Conservation (phyloP, 2,329 filamentous ascomycete genomes). For the Fusarium tanahbumbuense region DNA sequence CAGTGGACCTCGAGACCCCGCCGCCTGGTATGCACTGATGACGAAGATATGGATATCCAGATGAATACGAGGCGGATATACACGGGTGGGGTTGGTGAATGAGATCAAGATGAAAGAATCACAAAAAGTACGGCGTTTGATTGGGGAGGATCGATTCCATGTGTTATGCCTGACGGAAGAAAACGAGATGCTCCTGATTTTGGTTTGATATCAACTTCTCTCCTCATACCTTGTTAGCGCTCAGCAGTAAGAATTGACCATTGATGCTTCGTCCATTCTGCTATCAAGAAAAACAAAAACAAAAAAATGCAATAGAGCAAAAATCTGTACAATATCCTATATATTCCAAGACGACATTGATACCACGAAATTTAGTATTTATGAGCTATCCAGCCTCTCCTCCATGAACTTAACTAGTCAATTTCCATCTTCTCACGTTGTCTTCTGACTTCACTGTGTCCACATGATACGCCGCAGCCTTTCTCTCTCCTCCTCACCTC, state of each 20-base stretch:
- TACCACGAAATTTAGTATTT: constrained; percentile 10
- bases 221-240: constrained; percentile 39
- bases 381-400: not conserved
- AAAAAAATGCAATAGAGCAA: constrained; percentile 25
- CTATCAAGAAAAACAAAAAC: constrained; percentile 10
- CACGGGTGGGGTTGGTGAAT: constrained; percentile 4
- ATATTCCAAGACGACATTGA: constrained; percentile 16
- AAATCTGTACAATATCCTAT: constrained; percentile 21
- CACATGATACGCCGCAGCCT: constrained; percentile 66
- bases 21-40: constrained; percentile 53
- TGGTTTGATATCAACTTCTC: constrained; percentile 35
- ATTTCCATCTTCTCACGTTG: not conserved
- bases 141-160: constrained; percentile 23
- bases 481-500: constrained; percentile 69
- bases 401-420: not conserved
- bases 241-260: constrained; percentile 37
- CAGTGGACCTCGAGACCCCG: constrained; percentile 66
- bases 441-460: constrained; percentile 33
- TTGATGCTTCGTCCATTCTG: constrained; percentile 27
- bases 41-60: constrained; percentile 20
- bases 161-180: constrained; percentile 27
- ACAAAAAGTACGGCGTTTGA: constrained; percentile 39
- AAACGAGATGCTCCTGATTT: constrained; percentile 35
- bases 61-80: constrained; percentile 17
- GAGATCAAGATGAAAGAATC: constrained; percentile 15